Evolutionary conservation across 352 stramenopile species (phyloP).

Genomic region (Globisporangium spiculum): DNA sequence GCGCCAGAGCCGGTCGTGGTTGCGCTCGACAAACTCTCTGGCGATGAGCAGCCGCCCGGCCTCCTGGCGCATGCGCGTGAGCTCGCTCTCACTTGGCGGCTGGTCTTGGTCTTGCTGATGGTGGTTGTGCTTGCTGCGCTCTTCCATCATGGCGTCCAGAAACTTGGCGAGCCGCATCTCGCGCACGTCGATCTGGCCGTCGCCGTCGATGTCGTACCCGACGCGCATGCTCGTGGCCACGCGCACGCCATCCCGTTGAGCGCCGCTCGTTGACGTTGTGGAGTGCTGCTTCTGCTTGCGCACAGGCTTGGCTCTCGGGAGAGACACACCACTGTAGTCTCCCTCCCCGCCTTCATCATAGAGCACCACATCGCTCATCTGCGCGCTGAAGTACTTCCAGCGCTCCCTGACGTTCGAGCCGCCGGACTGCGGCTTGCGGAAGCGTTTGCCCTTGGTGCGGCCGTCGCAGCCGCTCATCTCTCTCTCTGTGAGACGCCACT

Average conservation of each 20-base stretch:
- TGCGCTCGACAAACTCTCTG: conserved; percentile 69
- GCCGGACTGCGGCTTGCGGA: conserved; percentile 47
- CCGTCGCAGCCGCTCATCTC: conserved; percentile 6
- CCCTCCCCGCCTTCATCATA: conserved; percentile 11
- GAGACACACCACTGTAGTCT: conserved; percentile 5
- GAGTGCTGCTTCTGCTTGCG: background rate
- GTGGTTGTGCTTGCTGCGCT: conserved; percentile 13
- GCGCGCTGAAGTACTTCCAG: conserved; percentile 52
- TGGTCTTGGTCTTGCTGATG: background rate
- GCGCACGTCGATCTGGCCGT: conserved; percentile 59
- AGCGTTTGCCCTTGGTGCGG: conserved; percentile 50
- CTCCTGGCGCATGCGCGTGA: conserved; percentile 45
- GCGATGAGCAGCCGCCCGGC: conserved; percentile 57
- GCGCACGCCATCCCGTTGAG: background rate
- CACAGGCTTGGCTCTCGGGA: conserved; percentile 16
- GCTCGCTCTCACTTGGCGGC: conserved; percentile 29
- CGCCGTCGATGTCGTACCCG: conserved; percentile 65
- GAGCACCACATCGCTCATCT: conserved; percentile 39
- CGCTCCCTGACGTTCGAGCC: conserved; percentile 47
- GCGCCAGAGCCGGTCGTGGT: conserved; percentile 59
- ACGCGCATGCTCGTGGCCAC: background rate
- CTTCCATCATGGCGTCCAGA: conserved; percentile 49
- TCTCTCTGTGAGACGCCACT: background rate
- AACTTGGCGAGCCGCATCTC: conserved; percentile 70
- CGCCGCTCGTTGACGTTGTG: background rate